Evolutionary conservation across 2,329 filamentous ascomycete species (phyloP).

Genomic region (Pyrenophora seminiperda): DNA sequence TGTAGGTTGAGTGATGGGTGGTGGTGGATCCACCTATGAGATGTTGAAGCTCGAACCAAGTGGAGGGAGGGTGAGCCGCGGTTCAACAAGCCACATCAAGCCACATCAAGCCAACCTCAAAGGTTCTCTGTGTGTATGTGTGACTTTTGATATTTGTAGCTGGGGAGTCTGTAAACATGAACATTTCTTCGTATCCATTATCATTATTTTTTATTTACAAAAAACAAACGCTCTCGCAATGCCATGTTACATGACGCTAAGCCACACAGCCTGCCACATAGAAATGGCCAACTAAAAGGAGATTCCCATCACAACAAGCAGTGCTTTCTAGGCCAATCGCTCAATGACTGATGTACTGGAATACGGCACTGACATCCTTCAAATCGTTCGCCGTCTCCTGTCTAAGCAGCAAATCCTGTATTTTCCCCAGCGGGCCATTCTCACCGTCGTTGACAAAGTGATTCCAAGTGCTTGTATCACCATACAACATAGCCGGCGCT

Average conservation of each 20-base stretch:
- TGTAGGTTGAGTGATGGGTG: not conserved
- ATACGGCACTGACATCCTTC: constrained; percentile 85
- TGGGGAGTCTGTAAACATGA: not conserved
- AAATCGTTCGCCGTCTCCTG: constrained; percentile 74
- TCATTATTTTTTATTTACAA: not conserved
- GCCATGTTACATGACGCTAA: constrained; percentile 3
- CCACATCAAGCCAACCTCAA: no score
- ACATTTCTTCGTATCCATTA: not conserved
- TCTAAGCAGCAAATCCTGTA: constrained; percentile 87
- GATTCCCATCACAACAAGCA: not conserved
- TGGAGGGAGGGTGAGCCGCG: constrained; percentile 7
- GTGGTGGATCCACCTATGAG: constrained; percentile 7
- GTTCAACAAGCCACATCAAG: not conserved
- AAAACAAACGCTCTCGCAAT: not conserved
- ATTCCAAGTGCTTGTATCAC: constrained; percentile 99
- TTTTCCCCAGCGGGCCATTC: constrained; percentile 70
- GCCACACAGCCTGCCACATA: not conserved
- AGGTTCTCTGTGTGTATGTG: no score
- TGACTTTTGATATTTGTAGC: not conserved
- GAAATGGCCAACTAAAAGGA: not conserved
- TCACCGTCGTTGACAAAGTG: constrained; percentile 83
- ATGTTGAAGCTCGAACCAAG: constrained; percentile 17
- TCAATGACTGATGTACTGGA: constrained; percentile 96
- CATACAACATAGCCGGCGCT: constrained; percentile 92
- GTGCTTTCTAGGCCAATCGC: not conserved